phyloP scores from a whole-genome alignment of 1,284 basidiomycete species.

The Volvariella volvacea region DNA sequence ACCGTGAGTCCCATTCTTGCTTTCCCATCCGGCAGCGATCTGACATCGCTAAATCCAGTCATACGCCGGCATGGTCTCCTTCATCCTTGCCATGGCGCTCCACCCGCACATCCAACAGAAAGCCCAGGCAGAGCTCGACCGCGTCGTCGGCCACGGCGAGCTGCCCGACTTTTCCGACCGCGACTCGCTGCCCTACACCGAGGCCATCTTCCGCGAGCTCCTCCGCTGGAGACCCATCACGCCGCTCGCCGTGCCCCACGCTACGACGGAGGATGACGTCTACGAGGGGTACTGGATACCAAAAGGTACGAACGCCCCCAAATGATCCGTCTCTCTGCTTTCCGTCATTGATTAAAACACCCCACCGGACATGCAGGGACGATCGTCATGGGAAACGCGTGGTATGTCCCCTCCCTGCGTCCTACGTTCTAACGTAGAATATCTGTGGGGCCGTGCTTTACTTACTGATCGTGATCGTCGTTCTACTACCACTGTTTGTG shows the following conservation, averaged over 20 bases:
- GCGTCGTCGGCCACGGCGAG: background rate
- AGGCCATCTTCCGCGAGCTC: slow-evolving; percentile 11
- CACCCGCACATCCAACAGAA: slow-evolving; percentile 9
- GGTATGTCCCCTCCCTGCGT: slow-evolving; percentile 18
- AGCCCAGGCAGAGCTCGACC: slow-evolving; percentile 7
- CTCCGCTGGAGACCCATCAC: slow-evolving; percentile 9
- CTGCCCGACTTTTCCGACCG: slow-evolving; percentile 4
- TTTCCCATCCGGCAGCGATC: background rate
- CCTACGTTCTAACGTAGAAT: too few species aligned
- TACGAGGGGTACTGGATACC: slow-evolving; percentile 23
- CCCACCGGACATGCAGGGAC: slow-evolving; percentile 12
- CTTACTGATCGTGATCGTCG: too few species aligned
- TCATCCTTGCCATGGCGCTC: slow-evolving; percentile 19
- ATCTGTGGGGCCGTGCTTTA: too few species aligned
- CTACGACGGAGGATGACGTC: slow-evolving; percentile 22
- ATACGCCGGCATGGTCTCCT: slow-evolving; percentile 19
- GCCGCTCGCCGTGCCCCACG: slow-evolving; percentile 7
- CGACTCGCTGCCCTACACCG: slow-evolving; percentile 8
- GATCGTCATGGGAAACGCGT: slow-evolving; percentile 23
- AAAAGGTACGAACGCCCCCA: slow-evolving; percentile 1
- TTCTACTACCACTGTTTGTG: too few species aligned
- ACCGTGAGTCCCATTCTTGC: slow-evolving; percentile 19
- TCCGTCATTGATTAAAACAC: background rate
- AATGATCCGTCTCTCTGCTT: background rate
- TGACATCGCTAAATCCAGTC: slow-evolving; percentile 14